Base-by-base conservation (phyloP, 2,329 filamentous ascomycete genomes). In the Cladosporium phlei region DNA sequence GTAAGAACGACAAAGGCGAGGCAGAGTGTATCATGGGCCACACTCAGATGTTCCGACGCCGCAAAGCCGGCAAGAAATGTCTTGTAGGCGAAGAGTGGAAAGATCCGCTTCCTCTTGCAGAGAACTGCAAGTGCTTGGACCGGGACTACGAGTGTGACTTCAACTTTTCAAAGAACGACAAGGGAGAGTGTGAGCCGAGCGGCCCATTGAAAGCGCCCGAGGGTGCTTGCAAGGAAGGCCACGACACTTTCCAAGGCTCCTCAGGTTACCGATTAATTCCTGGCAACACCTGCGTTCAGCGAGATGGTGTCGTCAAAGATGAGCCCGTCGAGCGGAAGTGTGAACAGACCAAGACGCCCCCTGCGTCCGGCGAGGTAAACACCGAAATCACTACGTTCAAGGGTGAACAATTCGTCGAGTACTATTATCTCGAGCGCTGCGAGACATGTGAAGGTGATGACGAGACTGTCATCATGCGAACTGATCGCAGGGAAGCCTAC, bases 21-120 rank as follows among this genome's bases (percentile, higher is more conserved):
- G 78, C 90, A 2, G 87, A 83, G 40, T 98, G 93, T 65, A 74
- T 98, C 55, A 97, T 98, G 91, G 93, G 93, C 16, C 90, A 95
- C 64, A 95, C 84, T 59, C 91, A 97, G 63, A 88, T 79, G 52
- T 98, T 86, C 67, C 78, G 74, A 46, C 82, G 93, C 53, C 83
- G 93, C 57, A 97, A 94, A 73, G 85, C 88, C 63, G 79, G 87
- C 57, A 85, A 86, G 14, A 81, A 95, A 51, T 98, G 94, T 68
- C 95, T 96, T 64, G 77, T 97, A 56, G 86, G 87, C 57, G 76
- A 86, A 50, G 81, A 91, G 44, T 96, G 95, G 70, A 82, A 88
- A 60, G 86, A 93, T 52, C 82, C 86, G 0, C 68, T 79, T 25
- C 80, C 85, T 2, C 72, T 83, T 51, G 84, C 79, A 21, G 80